A percentile compares a stretch with the other conserved stretches of the same genome.
phyloP scores from a whole-genome alignment of 225 moss, liverwort and hornwort species.

The Asterella californica region DNA sequence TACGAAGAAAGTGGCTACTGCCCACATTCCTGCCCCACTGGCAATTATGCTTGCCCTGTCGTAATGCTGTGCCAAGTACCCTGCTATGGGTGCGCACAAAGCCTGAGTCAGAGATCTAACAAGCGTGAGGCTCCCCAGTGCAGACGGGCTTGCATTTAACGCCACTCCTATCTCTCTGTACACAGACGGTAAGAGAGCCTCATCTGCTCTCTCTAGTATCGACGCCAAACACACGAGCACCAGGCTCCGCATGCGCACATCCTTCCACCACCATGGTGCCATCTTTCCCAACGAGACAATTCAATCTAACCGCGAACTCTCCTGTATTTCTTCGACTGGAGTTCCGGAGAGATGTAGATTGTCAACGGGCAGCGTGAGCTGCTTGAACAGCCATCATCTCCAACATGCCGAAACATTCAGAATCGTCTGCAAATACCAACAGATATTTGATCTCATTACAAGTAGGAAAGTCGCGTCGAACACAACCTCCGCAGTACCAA shows the following conservation, averaged over 20 bases:
- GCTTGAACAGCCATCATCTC: constrained; percentile 2
- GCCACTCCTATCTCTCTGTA: constrained; percentile 76
- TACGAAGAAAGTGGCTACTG: constrained; percentile 84
- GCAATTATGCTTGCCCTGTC: constrained; percentile 80
- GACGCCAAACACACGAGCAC: constrained; percentile 79
- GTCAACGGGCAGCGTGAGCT: neutral
- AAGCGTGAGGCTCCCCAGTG: constrained; percentile 74
- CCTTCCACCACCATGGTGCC: constrained; percentile 54
- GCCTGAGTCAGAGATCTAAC: constrained; percentile 84
- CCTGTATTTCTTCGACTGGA: neutral
- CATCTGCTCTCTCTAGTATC: constrained; percentile 90
- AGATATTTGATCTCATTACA: neutral
- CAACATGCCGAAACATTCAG: neutral
- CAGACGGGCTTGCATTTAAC: constrained; percentile 58
- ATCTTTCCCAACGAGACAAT: neutral
- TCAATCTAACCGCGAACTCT: neutral
- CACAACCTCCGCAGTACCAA: neutral
- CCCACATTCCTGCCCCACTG: constrained; percentile 77
- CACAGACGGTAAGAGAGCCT: constrained; percentile 83
- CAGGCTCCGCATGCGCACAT: constrained; percentile 65
- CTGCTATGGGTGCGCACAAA: constrained; percentile 74
- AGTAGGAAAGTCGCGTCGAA: neutral
- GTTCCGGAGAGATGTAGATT: neutral
- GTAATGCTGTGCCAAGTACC: constrained; percentile 75
- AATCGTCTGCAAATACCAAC: neutral